Conservation (phyloP, 148 eudicot genomes). For the Vaccinium myrtillus region DNA sequence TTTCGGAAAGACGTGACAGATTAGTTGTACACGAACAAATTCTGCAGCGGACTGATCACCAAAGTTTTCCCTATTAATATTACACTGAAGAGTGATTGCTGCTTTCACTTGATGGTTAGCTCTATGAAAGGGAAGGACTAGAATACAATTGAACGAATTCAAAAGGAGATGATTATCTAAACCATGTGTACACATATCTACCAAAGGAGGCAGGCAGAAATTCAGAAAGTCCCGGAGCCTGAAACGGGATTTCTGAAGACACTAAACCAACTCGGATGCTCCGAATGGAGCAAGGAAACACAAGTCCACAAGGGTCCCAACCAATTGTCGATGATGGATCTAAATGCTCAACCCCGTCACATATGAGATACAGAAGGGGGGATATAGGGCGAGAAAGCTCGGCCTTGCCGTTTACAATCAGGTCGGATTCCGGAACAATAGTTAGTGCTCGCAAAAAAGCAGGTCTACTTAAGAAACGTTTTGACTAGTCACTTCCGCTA, state of each 20-base stretch:
- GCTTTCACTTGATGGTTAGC: conserved; percentile 22
- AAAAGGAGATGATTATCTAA: conserved; percentile 15
- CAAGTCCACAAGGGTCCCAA: not conserved
- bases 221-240: conserved; percentile 16
- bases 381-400: conserved; percentile 11
- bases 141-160: conserved; percentile 11
- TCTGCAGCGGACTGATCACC: conserved; percentile 6
- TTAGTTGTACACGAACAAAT: conserved; percentile 35
- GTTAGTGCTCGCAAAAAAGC: conserved; percentile 17
- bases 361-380: not conserved
- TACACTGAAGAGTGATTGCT: not conserved
- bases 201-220: conserved; percentile 11
- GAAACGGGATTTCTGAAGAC: conserved; percentile 16
- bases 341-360: conserved; percentile 23
- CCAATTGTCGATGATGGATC: conserved; percentile 19
- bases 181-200: conserved; percentile 8
- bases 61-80: conserved; percentile 6
- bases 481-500: conserved; percentile 76
- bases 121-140: conserved; percentile 15
- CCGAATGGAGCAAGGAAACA: conserved; percentile 15
- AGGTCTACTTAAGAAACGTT: not conserved
- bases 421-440: conserved; percentile 11
- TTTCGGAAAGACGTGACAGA: conserved; percentile 29
- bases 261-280: conserved; percentile 20
- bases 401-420: conserved; percentile 25